phyloP scores from a whole-genome alignment of 495 filamentous ascomycete genomes.

The Lasiosphaeris hirsuta region DNA sequence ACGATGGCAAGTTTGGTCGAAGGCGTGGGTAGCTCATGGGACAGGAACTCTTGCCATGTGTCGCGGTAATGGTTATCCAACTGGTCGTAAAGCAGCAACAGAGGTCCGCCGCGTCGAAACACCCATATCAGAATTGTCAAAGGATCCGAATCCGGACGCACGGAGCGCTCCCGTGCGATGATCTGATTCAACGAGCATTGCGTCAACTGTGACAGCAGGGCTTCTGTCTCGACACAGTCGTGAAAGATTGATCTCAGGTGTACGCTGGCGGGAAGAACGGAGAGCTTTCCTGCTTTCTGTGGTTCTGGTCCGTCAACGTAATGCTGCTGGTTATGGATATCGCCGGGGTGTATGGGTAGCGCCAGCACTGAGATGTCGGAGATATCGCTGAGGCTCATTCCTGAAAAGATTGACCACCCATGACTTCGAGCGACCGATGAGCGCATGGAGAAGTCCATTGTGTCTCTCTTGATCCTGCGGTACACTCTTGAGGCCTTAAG shows the following conservation, averaged over 20 bases:
- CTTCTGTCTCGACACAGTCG: not conserved
- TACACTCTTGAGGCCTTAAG: not conserved
- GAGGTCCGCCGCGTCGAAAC: not conserved
- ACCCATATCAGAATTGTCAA: not conserved
- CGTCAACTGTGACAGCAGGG: not conserved
- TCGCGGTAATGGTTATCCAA: not conserved
- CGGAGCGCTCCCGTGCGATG: not conserved
- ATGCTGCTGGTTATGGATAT: not conserved
- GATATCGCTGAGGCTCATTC: constrained; percentile 1
- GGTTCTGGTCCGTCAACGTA: not conserved
- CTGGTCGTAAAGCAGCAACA: not conserved
- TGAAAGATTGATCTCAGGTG: not conserved
- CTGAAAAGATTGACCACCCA: constrained; percentile 2
- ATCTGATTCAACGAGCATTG: not conserved
- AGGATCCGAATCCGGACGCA: not conserved
- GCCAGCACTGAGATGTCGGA: constrained; percentile 7
- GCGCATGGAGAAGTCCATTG: constrained; percentile 4
- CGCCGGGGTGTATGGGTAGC: not conserved
- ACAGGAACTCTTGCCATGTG: not conserved
- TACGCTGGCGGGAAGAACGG: too few relatives aligned
- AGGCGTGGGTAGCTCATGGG: not conserved
- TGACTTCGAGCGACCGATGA: not conserved
- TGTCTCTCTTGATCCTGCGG: not conserved
- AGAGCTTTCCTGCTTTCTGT: not conserved
- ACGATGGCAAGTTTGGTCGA: not conserved